phyloP scores from a whole-genome alignment of 2,329 filamentous ascomycete species.

The Helicocarpus griseus region DNA sequence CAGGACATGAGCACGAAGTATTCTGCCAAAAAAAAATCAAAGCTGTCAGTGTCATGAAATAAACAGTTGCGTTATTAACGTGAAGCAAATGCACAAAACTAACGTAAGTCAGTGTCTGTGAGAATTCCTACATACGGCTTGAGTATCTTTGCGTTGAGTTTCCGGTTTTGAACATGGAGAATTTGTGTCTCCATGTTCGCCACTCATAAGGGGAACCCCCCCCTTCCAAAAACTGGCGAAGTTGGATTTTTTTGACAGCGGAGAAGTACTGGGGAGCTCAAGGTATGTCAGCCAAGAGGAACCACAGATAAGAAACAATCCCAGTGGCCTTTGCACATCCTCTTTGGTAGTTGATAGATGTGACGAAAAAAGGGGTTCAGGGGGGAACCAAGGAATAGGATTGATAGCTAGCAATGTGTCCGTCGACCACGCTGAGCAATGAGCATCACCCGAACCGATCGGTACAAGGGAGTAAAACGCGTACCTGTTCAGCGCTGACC shows the following conservation, averaged over 20 bases:
- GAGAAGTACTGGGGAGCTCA: background rate
- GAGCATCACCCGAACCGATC: too few relatives aligned
- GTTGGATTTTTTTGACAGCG: background rate
- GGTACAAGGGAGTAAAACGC: background rate
- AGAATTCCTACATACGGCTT: slow-evolving; percentile 2
- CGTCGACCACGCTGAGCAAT: too few relatives aligned
- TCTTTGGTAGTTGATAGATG: too few relatives aligned
- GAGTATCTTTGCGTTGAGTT: background rate
- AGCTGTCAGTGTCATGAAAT: background rate
- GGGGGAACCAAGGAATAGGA: background rate
- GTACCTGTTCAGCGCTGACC: background rate
- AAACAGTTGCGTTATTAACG: background rate
- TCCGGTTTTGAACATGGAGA: background rate
- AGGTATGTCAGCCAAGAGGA: background rate
- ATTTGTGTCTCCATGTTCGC: background rate
- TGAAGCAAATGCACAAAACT: background rate
- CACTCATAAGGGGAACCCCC: background rate
- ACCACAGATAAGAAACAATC: background rate
- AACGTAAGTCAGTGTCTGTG: background rate
- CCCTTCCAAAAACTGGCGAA: background rate
- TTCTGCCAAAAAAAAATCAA: slow-evolving; percentile 14
- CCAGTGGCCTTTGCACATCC: too few relatives aligned
- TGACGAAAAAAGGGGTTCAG: background rate
- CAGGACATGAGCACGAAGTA: slow-evolving; percentile 39
- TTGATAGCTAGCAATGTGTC: too few relatives aligned